These are phyloP conservation scores for Saccharomyces uvarum DNA, from an alignment of 1,139 yeast species.

Conservation along the genomic window DNA sequence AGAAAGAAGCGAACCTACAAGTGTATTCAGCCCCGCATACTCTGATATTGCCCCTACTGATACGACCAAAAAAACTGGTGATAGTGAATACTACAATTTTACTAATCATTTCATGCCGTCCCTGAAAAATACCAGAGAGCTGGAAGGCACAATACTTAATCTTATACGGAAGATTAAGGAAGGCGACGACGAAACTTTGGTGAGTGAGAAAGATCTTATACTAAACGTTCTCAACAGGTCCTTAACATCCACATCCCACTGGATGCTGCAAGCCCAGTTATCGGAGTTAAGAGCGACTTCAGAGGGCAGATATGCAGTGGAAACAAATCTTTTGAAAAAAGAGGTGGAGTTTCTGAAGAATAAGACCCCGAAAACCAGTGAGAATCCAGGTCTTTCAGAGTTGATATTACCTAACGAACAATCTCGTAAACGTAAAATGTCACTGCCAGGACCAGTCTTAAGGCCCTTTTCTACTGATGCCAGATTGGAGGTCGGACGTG, in stretches of 20 bases:
- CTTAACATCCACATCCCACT: conserved; percentile 27
- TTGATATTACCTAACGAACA: not conserved
- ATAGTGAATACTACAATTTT: not conserved
- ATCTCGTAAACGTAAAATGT: not conserved
- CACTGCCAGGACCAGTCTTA: not conserved
- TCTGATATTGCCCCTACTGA: not conserved
- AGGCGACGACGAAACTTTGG: conserved; percentile 8
- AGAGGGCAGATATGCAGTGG: conserved; percentile 23
- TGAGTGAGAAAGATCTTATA: conserved; percentile 9
- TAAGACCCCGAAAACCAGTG: conserved; percentile 8
- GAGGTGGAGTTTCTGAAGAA: conserved; percentile 24
- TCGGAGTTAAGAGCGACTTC: conserved; percentile 18
- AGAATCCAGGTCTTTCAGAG: not conserved
- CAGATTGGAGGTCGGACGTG: not conserved
- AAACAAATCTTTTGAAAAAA: conserved; percentile 18
- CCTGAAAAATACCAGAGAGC: conserved; percentile 17
- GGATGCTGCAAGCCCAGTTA: conserved; percentile 29
- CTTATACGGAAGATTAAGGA: conserved; percentile 16
- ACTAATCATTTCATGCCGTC: conserved; percentile 15
- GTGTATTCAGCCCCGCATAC: not conserved
- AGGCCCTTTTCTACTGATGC: not conserved
- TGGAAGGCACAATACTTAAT: conserved; percentile 19
- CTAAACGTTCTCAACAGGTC: conserved; percentile 22
- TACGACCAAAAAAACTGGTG: not conserved
- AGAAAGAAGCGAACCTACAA: not conserved